These are phyloP conservation scores for Boechera divaricarpa DNA, from an alignment of 345 rosid genomes.

Conservation along the genomic window DNA sequence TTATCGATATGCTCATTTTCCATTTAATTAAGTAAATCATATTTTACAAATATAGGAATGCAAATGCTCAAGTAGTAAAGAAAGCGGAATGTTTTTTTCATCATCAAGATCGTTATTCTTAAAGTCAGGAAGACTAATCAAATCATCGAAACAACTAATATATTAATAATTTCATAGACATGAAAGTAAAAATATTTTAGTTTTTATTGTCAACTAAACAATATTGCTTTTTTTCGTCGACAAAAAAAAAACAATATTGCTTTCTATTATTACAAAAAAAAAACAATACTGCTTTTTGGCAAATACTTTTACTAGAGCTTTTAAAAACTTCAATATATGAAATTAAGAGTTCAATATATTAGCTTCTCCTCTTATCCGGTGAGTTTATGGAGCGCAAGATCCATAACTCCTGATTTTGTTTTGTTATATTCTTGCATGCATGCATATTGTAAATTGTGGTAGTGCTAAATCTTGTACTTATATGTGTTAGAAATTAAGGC, in stretches of 20 bases:
- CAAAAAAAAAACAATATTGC: neutral
- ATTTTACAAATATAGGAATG: constrained; percentile 9
- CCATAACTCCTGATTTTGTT: neutral
- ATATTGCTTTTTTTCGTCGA: neutral
- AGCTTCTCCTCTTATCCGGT: neutral
- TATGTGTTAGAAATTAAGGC: neutral
- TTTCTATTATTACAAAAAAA: neutral
- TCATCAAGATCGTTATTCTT: neutral
- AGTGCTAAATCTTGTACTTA: neutral
- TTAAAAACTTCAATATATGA: neutral
- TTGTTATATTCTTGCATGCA: neutral
- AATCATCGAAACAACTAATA: neutral
- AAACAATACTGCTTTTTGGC: neutral
- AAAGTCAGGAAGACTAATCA: constrained; percentile 1
- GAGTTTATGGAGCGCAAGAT: neutral
- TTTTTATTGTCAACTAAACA: neutral
- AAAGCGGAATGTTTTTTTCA: neutral
- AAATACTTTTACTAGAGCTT: neutral
- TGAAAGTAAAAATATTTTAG: neutral
- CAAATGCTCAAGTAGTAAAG: constrained; percentile 21
- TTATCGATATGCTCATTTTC: neutral
- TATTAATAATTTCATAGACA: too few species aligned
- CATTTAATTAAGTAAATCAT: neutral
- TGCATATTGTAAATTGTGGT: neutral
- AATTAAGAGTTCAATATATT: neutral